Evolutionary conservation across 495 filamentous ascomycete genomes (phyloP), one percentile per base, ranked within the genome.

Genomic region (Penicillium tannophilum): DNA sequence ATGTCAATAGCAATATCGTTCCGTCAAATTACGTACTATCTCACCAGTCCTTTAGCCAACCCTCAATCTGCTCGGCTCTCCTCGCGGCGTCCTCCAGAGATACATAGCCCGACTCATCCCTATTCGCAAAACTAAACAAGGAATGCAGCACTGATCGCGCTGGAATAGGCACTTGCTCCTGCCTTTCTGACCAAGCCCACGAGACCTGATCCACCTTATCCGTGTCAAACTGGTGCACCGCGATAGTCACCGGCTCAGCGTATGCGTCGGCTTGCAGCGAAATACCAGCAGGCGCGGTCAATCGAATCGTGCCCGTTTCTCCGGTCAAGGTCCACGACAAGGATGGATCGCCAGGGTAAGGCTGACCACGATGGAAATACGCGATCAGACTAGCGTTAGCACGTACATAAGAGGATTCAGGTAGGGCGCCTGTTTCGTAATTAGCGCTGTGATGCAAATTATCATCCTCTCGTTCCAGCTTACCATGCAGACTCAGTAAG

Each of bases 61-160:
- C 47, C n/a, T 31, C 47, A 50, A 33, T 33, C 26, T 50, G 28
- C 9, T 14, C 24, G 4, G 47, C 47, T 10, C 47, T 50, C 26
- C 12, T 50, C 4, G 47, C 47, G 19, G 47, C 47, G 31, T 50
- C 47, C 26, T 50, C 47, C 47, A 50, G 23, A 8, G 47, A 50
- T 3, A 50, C 47, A 50, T 50, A 50, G 5, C 47, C 47, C 47
- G 47, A 30, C 23, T 50, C 47, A 50, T 50, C 47, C 47, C 6
- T 17, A 31, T 28, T 50, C 1, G 26, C 47, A 28, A 50, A 31
- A 17, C 47, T 50, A 23, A 30, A 5, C 6, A 50, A 50, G 26
- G 47, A 50, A 50, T 33, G 47, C 14, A 33, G 47, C 14, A 50
- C 47, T 31, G 47, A 50, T 31, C 28, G 47, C 16, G 47, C 23